A percentile compares a stretch with the other conserved stretches of the same genome.
phyloP scores from a whole-genome alignment of 768 basidiomycete species.

The Tricholoma sp. region DNA sequence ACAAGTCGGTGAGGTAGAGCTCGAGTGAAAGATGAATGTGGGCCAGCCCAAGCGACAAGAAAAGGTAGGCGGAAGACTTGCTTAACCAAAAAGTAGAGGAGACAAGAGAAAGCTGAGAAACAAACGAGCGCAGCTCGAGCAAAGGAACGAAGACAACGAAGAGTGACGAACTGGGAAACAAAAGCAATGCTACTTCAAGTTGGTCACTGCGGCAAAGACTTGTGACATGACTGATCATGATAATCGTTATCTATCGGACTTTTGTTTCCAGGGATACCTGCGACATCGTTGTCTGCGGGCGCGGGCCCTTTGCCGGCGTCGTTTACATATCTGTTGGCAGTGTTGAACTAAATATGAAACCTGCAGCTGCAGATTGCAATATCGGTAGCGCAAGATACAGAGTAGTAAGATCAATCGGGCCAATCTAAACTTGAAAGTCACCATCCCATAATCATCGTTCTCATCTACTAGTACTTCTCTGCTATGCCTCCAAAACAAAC shows the following conservation, averaged over 20 bases:
- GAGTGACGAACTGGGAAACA: background rate
- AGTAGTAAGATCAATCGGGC: background rate
- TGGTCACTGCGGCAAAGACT: too few relatives aligned
- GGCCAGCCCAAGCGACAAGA: slow-evolving; percentile 12
- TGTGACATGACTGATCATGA: too few relatives aligned
- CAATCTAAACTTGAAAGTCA: background rate
- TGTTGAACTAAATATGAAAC: too few relatives aligned
- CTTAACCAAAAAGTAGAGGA: slow-evolving; percentile 29
- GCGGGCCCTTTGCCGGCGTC: too few relatives aligned
- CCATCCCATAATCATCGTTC: background rate
- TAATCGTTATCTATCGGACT: background rate
- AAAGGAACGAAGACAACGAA: slow-evolving; percentile 17
- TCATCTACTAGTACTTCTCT: too few relatives aligned
- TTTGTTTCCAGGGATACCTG: background rate
- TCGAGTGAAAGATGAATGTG: slow-evolving; percentile 5
- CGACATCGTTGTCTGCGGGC: background rate
- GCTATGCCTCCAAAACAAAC: slow-evolving; percentile 1
- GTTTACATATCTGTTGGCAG: too few relatives aligned
- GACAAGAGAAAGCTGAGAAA: slow-evolving; percentile 17
- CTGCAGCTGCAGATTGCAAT: too few relatives aligned
- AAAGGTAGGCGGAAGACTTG: slow-evolving; percentile 31
- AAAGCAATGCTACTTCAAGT: background rate
- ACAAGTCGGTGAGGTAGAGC: background rate
- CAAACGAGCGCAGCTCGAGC: slow-evolving; percentile 29
- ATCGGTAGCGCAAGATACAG: too few relatives aligned